phyloP scores from a whole-genome alignment of 805 yeast species.

The Candida yuanshanica region DNA sequence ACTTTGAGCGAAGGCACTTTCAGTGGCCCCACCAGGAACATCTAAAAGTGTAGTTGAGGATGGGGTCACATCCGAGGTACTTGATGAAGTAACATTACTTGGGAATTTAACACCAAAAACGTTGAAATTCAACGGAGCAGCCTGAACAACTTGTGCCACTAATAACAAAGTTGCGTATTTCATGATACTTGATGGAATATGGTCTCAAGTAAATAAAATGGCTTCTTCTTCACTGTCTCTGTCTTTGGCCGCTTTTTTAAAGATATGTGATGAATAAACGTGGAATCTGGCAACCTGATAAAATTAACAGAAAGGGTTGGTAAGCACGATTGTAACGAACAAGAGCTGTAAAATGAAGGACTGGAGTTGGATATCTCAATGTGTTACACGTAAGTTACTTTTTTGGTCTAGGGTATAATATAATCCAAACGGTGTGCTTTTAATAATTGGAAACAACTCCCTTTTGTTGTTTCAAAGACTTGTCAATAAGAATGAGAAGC shows the following conservation, averaged over 20 bases:
- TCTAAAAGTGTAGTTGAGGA: background rate
- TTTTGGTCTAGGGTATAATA: too few relatives aligned
- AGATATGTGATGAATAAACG: background rate
- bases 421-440: too few relatives aligned
- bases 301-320: background rate
- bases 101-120: background rate
- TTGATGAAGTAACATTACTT: background rate
- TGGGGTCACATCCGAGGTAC: background rate
- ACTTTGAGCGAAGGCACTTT: background rate
- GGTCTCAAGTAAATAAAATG: too few relatives aligned
- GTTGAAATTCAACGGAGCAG: constrained; percentile 5
- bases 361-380: constrained; percentile 1
- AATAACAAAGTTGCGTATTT: constrained; percentile 3
- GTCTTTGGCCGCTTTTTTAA: too few relatives aligned
- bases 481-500: background rate
- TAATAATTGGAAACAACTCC: too few relatives aligned
- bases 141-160: constrained; percentile 3
- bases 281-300: background rate
- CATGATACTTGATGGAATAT: background rate
- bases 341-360: constrained; percentile 1
- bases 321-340: background rate
- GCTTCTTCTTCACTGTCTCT: too few relatives aligned
- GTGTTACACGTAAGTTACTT: too few relatives aligned
- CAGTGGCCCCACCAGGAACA: background rate
- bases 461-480: background rate